Evolutionary conservation across 805 yeast genomes (phyloP).

Genomic region (Yueomyces sinensis): DNA sequence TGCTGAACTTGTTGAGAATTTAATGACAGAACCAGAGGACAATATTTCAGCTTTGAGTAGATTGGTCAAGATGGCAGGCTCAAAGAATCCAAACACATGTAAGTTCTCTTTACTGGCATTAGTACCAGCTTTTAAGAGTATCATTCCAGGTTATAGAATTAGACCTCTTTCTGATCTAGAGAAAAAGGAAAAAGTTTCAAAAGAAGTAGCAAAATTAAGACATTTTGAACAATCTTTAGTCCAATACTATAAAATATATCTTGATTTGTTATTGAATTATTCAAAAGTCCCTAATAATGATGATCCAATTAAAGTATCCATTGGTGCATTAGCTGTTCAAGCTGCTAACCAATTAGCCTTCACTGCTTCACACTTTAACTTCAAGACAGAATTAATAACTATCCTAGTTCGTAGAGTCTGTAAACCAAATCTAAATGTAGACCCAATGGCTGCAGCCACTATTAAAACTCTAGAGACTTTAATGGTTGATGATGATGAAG

Average conservation of each 20-base stretch:
- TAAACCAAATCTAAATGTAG: conserved; percentile 35
- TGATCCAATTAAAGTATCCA: conserved; percentile 15
- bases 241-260: conserved; percentile 50
- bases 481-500: conserved; percentile 69
- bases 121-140: conserved; percentile 70
- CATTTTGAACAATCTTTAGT: conserved; percentile 72
- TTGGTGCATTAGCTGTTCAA: conserved; percentile 48
- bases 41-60: conserved; percentile 52
- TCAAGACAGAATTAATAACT: conserved; percentile 57
- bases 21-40: conserved; percentile 86
- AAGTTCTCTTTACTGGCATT: conserved; percentile 67
- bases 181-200: conserved; percentile 67
- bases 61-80: conserved; percentile 54
- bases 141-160: conserved; percentile 81
- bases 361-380: conserved; percentile 68
- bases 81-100: conserved; percentile 50
- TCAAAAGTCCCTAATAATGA: conserved; percentile 26
- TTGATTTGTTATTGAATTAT: conserved; percentile 39
- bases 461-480: conserved; percentile 54
- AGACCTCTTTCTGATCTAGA: conserved; percentile 74
- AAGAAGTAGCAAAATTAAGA: conserved; percentile 67
- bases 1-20: conserved; percentile 63
- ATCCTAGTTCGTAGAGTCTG: conserved; percentile 57
- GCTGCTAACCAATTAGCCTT: conserved; percentile 71
- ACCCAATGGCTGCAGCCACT: conserved; percentile 41